Evolutionary conservation across 2,329 filamentous ascomycete genomes (phyloP).

Genomic region (Leptosphaerulina australis): DNA sequence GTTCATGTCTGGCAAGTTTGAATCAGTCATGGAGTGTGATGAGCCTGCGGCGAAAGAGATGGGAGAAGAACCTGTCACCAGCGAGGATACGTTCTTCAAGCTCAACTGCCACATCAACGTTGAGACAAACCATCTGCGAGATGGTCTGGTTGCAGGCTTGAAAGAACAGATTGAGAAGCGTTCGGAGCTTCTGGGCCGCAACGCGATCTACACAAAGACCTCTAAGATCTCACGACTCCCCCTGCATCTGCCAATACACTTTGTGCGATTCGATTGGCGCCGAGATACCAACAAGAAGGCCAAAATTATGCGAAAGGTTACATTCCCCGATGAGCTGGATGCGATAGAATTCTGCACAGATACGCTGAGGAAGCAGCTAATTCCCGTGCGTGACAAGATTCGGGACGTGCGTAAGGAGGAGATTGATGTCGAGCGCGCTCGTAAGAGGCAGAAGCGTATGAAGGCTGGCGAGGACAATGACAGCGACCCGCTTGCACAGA

Average conservation of each 20-base stretch:
- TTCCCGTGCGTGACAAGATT: conserved; percentile 95
- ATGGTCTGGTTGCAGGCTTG: conserved; percentile 82
- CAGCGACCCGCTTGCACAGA: conserved; percentile 51
- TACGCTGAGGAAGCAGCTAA: conserved; percentile 77
- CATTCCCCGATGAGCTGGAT: conserved; percentile 91
- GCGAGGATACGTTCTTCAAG: conserved; percentile 82
- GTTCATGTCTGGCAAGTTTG: conserved; percentile 84
- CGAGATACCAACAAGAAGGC: conserved; percentile 95
- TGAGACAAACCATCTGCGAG: conserved; percentile 85
- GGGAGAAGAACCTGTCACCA: conserved; percentile 71
- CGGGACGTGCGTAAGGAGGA: conserved; percentile 95
- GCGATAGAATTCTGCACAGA: conserved; percentile 95
- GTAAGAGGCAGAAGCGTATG: conserved; percentile 85
- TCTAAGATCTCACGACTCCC: conserved; percentile 89
- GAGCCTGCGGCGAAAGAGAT: conserved; percentile 76
- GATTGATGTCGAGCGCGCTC: conserved; percentile 86
- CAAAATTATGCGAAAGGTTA: conserved; percentile 99
- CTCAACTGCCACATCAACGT: conserved; percentile 93
- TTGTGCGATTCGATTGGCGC: conserved; percentile 98
- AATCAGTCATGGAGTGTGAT: conserved; percentile 80
- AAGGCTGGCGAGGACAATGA: conserved; percentile 62
- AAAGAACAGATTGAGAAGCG: conserved; percentile 91
- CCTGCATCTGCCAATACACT: conserved; percentile 95
- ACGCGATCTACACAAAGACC: conserved; percentile 86
- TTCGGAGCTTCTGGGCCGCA: conserved; percentile 75